Base-by-base conservation (phyloP, 2,329 filamentous ascomycete genomes). In the Colletotrichum camelliae region DNA sequence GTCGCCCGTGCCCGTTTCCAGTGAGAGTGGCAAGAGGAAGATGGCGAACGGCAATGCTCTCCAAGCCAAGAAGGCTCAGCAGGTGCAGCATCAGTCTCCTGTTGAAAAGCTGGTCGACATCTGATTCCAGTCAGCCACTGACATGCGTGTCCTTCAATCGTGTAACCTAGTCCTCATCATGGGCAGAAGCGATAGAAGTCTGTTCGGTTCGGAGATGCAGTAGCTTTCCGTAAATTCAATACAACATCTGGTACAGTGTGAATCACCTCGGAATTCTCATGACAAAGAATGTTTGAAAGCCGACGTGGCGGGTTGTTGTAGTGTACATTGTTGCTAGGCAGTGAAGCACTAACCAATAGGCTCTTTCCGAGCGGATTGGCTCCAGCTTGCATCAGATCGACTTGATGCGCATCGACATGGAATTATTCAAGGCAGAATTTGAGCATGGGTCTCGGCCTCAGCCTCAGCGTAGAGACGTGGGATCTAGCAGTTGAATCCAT, bases 51-150 rank as follows among this genome's bases (percentile, higher is more conserved):
- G 48, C 3, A 35, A n/a, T 27, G n/a, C 13, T 33, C 57, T 29
- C 18, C 69, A 35, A 58, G n/a, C 64, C 8, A 27, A 39, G 33
- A 64, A 35, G 13, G 16, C 21, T 12, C 64, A 62, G 52, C 62
- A 27, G 57, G 15, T 12, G 43, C 27, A 31, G 8, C 31, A n/a
- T 6, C n/a, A 55, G 24, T 21, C 21, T 43, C 33, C 37, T 12
- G 65, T 69, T 37, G 74, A 76, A 18, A 76, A 76, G 65, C 37
- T 76, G 37, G 58, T 76, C 7, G 74, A 76, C 39, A 74, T 76
- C 10, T 76, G 48, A 66, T 39, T n/a, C 16, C 39, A n/a, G 37
- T 27, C 39, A 66, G 18, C 12, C 8, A n/a, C 31, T 37, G 21
- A 5, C 16, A 21, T 24, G 21, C 21, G 10, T 16, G 13, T 29